A percentile compares a stretch with the other conserved stretches of the same genome.
phyloP scores from a whole-genome alignment of 305 asterid genomes.

The Andrographis paniculata region DNA sequence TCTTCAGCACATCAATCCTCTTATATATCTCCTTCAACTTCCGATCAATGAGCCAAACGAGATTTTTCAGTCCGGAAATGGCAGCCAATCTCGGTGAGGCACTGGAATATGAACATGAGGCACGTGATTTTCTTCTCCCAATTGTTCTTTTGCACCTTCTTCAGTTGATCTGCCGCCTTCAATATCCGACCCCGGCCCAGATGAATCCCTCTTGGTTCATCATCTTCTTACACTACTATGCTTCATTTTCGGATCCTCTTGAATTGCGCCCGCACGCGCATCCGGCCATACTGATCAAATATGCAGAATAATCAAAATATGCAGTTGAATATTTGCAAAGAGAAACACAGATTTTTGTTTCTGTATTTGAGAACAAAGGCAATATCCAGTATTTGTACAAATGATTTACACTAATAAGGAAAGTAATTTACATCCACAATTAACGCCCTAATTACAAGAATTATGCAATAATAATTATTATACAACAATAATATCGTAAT shows the following conservation, averaged over 20 bases:
- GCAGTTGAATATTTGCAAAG: too few relatives aligned
- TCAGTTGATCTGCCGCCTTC: constrained; percentile 56
- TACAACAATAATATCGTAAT: background rate
- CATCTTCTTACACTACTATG: constrained; percentile 88
- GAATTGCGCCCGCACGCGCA: constrained; percentile 49
- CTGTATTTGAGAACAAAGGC: too few relatives aligned
- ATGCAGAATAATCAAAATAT: too few relatives aligned
- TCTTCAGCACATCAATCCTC: constrained; percentile 47
- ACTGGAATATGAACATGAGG: constrained; percentile 60
- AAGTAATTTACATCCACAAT: background rate
- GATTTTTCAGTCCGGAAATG: constrained; percentile 42
- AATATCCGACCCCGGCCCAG: constrained; percentile 45
- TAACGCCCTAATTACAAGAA: background rate
- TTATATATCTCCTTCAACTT: constrained; percentile 48
- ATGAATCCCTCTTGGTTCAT: constrained; percentile 64
- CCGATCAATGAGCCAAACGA: constrained; percentile 57
- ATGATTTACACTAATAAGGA: background rate
- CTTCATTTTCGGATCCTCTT: constrained; percentile 83
- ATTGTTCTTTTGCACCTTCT: constrained; percentile 54
- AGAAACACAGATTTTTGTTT: too few relatives aligned
- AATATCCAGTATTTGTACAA: background rate
- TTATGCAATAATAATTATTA: too few relatives aligned
- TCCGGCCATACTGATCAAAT: constrained; percentile 94
- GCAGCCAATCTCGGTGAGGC: constrained; percentile 49
- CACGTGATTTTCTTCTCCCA: constrained; percentile 62